Conservation (phyloP, 495 filamentous ascomycete genomes). For the Xylaria longipes region DNA sequence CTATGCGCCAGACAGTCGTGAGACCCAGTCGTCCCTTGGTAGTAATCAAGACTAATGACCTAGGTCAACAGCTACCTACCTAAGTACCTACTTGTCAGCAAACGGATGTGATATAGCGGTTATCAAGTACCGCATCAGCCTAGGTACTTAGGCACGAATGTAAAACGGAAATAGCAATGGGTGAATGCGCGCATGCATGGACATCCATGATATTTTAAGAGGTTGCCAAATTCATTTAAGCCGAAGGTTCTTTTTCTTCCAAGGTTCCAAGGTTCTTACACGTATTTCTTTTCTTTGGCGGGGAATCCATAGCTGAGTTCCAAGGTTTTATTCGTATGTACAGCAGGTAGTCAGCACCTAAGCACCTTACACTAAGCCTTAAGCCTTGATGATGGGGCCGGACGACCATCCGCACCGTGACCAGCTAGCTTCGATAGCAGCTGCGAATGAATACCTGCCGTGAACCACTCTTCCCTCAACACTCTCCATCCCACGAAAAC, state of each 20-base stretch:
- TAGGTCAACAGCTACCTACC: neutral
- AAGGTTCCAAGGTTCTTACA: no score
- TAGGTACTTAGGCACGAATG: neutral
- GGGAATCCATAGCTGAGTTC: neutral
- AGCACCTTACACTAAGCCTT: neutral
- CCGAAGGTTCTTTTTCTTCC: neutral
- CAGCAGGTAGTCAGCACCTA: neutral
- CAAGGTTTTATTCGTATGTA: neutral
- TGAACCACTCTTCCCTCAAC: constrained; percentile 7
- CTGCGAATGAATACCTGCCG: neutral
- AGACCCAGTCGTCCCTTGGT: neutral
- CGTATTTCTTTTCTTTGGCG: neutral
- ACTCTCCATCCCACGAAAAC: neutral
- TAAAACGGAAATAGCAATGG: neutral
- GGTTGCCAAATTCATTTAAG: neutral
- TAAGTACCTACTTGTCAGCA: neutral
- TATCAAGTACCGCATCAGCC: neutral
- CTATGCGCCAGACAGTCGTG: neutral
- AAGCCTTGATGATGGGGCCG: constrained; percentile 2
- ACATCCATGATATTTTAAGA: neutral
- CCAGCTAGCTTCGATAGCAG: constrained; percentile 13
- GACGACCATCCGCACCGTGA: neutral
- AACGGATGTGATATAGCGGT: neutral
- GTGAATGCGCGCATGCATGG: neutral
- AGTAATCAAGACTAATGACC: neutral